phyloP scores from a whole-genome alignment of 352 stramenopile species.

The Pythium dissimile region DNA sequence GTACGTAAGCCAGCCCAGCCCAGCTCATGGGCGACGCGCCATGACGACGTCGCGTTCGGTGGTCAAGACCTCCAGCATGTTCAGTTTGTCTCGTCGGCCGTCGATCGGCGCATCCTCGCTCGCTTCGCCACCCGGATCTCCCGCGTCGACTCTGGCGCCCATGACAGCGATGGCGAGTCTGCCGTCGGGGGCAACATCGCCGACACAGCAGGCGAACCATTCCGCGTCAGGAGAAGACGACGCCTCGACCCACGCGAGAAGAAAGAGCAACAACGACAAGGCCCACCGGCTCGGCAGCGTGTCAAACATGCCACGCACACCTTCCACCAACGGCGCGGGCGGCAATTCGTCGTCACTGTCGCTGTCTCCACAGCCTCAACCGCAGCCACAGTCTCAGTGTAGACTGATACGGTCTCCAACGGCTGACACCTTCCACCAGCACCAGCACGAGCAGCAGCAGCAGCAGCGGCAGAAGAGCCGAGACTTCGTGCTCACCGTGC shows the following conservation, averaged over 20 bases:
- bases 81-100: conserved; percentile 20
- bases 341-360: no score
- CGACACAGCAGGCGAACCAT: neutral
- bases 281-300: neutral
- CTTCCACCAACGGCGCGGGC: neutral
- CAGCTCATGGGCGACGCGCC: conserved; percentile 1
- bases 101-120: conserved; percentile 8
- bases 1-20: neutral
- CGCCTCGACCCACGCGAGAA: neutral
- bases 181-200: neutral
- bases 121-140: neutral
- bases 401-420: conserved; percentile 29
- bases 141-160: neutral
- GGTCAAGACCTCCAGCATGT: conserved; percentile 25
- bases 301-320: neutral
- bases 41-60: conserved; percentile 24
- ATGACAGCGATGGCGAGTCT: conserved; percentile 11
- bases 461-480: conserved; percentile 37
- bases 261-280: conserved; percentile 26
- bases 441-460: conserved; percentile 12
- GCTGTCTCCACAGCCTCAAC: neutral
- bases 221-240: conserved; percentile 5
- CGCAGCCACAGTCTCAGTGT: conserved; percentile 10
- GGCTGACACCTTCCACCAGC: conserved; percentile 16
- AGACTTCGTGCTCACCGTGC: conserved; percentile 53